A percentile compares a stretch with the other conserved stretches of the same genome.
Conservation (phyloP, 192 early-diverging fungal species). For the Thamnidium elegans region DNA sequence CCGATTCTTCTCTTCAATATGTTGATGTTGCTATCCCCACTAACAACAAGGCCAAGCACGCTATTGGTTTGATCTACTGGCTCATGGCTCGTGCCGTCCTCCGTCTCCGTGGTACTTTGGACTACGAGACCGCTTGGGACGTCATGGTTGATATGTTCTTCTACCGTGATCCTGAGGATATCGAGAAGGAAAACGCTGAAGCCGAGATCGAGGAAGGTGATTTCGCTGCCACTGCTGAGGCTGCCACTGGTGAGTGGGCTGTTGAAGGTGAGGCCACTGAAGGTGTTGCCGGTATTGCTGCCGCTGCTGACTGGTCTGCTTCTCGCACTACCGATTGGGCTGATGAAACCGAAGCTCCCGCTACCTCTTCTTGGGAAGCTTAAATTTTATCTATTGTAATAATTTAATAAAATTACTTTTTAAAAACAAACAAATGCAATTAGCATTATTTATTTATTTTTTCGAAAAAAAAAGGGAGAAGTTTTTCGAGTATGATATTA, state of each 20-base stretch:
- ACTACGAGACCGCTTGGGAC: slow-evolving; percentile 84
- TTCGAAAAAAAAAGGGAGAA: too few relatives aligned
- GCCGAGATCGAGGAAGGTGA: slow-evolving; percentile 41
- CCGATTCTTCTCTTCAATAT: slow-evolving; percentile 91
- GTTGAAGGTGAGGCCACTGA: slow-evolving; percentile 46
- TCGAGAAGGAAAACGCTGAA: slow-evolving; percentile 83
- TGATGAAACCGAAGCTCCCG: slow-evolving; percentile 29
- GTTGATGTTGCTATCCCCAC: slow-evolving; percentile 99
- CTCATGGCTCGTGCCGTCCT: slow-evolving; percentile 98
- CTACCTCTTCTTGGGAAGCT: slow-evolving; percentile 26
- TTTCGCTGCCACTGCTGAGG: slow-evolving; percentile 37
- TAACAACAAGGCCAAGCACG: slow-evolving; percentile 99
- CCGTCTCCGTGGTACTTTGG: slow-evolving; percentile 91
- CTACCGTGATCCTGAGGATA: slow-evolving; percentile 98
- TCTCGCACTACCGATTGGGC: slow-evolving; percentile 26
- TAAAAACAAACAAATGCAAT: too few relatives aligned
- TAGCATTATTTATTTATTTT: too few relatives aligned
- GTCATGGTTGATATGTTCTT: slow-evolving; percentile 99
- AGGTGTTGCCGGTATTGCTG: slow-evolving; percentile 38
- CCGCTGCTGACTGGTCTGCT: slow-evolving; percentile 39
- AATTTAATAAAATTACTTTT: too few relatives aligned
- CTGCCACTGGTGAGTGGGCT: slow-evolving; percentile 64
- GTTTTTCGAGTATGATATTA: too few relatives aligned
- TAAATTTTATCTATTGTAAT: slow-evolving; percentile 7
- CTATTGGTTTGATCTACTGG: slow-evolving; percentile 97